These are phyloP conservation scores for Aspergillus chevalieri DNA, from an alignment of 2,329 filamentous ascomycete genomes.

Conservation along the genomic window DNA sequence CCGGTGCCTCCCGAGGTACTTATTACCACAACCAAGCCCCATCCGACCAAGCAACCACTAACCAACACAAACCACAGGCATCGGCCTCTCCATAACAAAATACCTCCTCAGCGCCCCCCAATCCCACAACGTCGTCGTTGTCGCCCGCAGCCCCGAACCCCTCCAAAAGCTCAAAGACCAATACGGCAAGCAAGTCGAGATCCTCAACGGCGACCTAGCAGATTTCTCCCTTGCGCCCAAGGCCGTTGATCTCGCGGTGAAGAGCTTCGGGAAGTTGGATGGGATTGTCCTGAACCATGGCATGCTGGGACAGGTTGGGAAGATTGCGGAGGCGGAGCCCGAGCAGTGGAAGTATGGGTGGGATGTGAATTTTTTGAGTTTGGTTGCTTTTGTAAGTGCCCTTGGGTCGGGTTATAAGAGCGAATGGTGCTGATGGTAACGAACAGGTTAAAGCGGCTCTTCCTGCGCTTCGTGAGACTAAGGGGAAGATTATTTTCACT, in stretches of 20 bases:
- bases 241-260: constrained; percentile 59
- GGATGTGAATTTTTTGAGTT: constrained; percentile 82
- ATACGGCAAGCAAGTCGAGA: constrained; percentile 50
- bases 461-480: constrained; percentile 25
- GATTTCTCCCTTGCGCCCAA: constrained; percentile 51
- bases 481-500: constrained; percentile 32
- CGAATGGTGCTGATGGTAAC: not conserved
- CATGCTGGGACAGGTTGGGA: constrained; percentile 66
- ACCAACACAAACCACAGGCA: constrained; percentile 36
- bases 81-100: constrained; percentile 56
- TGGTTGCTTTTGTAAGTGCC: constrained; percentile 63
- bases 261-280: constrained; percentile 67
- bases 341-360: constrained; percentile 71
- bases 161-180: constrained; percentile 49
- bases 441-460: constrained; percentile 26
- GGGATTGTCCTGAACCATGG: constrained; percentile 86
- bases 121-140: constrained; percentile 52
- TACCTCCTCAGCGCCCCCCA: constrained; percentile 49
- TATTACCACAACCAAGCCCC: not conserved
- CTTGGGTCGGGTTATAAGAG: not conserved
- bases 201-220: constrained; percentile 53
- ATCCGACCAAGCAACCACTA: not conserved
- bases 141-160: constrained; percentile 51
- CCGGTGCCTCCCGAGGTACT: constrained; percentile 57
- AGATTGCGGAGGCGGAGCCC: constrained; percentile 59